Evolutionary conservation across 441 rosid species (phyloP).

Genomic region (Syzygium syzygioides): DNA sequence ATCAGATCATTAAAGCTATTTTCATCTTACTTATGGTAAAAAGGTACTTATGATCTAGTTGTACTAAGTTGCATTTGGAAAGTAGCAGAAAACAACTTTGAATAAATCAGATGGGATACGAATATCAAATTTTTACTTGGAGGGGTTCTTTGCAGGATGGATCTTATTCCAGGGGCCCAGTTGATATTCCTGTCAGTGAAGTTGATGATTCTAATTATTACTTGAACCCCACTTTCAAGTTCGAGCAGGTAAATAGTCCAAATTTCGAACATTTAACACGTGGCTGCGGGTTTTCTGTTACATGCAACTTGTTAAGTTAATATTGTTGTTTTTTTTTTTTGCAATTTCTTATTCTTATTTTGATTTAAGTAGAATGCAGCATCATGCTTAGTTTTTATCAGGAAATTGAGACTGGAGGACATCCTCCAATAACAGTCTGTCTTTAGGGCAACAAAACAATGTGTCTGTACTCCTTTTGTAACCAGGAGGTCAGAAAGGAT

Average conservation of each 20-base stretch:
- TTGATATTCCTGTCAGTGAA: constrained; percentile 58
- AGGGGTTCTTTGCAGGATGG: constrained; percentile 54
- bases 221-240: constrained; percentile 72
- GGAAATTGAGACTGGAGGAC: background rate
- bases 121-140: background rate
- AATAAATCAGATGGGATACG: background rate
- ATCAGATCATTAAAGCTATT: background rate
- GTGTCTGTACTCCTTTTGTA: background rate
- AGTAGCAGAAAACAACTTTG: background rate
- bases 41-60: background rate
- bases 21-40: background rate
- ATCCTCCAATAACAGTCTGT: background rate
- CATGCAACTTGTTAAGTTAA: background rate
- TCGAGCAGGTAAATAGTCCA: constrained; percentile 62
- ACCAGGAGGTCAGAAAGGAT: background rate
- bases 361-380: background rate
- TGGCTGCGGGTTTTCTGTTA: background rate
- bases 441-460: background rate
- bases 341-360: background rate
- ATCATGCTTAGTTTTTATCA: background rate
- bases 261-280: background rate
- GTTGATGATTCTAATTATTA: constrained; percentile 49
- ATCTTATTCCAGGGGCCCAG: constrained; percentile 88
- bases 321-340: background rate
- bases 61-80: background rate